Evolutionary conservation across 2,329 filamentous ascomycete species (phyloP), one percentile per base, ranked within the genome.

Genomic region (Trichoderma atroviride): DNA sequence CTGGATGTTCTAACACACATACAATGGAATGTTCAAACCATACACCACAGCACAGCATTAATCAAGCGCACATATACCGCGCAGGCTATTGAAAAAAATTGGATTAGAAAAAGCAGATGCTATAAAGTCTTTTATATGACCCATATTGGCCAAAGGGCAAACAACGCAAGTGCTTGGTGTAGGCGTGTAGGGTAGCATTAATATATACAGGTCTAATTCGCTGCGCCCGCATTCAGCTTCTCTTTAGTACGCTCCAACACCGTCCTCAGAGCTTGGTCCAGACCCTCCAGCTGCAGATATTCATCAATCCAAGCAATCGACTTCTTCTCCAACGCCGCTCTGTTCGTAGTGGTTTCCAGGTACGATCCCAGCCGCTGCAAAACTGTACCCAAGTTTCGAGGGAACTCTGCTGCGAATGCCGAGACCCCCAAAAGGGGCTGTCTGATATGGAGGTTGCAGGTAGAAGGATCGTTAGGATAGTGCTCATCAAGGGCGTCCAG

Each of bases 361-460:
- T 81, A 81, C 27, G 78, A 82, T 75, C 86, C 89, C 71, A 97
- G 79, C 57, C 85, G 83, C 1, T 84, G 82, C 64, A 97, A 82
- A 9, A 89, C 86, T 70, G 87, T 84, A 61, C 89, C 87, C 71
- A 97, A 81, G 59, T 89, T 91, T 53, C 85, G 83, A 7, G 94
- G 92, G 79, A 97, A 97, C 4, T 89, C 87, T 9, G 90, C 83
- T 3, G 91, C 91, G 40, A 83, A 82, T 5, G 86, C 78, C 31
- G 86, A 85, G 19, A 94, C 79, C 24, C 89, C 90, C 61, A 92
- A 82, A 2, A 96, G 83, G 5, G 92, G 89, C 74, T 91, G 86
- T 75, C 87, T 89, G 73, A 95, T 88, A 75, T 89, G 86, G 80
- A 92, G 95, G 76, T 87, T 89, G 78, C 87, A 87, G 0, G 91